Percentiles rank a stretch among this genome's conserved stretches.
phyloP scores from a whole-genome alignment of 176 grass and related monocot species.

The Oryza meridionalis region DNA sequence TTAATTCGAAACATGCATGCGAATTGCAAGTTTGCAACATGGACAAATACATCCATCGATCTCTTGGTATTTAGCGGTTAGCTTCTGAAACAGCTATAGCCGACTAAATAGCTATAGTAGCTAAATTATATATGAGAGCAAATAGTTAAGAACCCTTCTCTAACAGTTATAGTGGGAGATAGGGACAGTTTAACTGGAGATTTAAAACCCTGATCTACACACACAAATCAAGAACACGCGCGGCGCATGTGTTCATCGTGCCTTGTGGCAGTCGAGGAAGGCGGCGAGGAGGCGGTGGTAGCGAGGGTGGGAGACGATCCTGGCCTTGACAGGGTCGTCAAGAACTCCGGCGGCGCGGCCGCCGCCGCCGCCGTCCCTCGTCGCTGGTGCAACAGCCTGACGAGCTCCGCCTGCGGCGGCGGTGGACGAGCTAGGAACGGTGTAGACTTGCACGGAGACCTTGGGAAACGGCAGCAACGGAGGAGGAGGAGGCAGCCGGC shows the following conservation, averaged over 20 bases:
- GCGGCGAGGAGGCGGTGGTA: conserved; percentile 59
- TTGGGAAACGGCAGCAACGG: background rate
- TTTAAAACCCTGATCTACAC: background rate
- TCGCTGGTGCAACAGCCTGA: background rate
- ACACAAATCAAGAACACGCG: background rate
- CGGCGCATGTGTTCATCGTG: background rate
- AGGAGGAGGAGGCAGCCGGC: background rate
- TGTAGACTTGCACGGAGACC: conserved; percentile 30
- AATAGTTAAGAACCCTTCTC: no score
- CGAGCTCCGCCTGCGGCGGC: background rate
- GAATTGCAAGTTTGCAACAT: background rate
- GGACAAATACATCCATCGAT: background rate
- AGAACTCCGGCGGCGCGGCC: conserved; percentile 26
- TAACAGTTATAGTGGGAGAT: no score
- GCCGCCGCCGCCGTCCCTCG: background rate
- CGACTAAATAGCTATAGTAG: no score
- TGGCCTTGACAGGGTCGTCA: conserved; percentile 56
- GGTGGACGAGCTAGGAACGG: conserved; percentile 3
- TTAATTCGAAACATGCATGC: background rate
- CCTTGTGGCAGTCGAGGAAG: conserved; percentile 75
- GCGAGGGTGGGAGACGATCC: conserved; percentile 62
- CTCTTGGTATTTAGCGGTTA: background rate
- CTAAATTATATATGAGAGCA: no score
- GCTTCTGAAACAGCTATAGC: no score
- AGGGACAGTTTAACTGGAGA: no score